Percentiles rank a stretch among this genome's conserved stretches.
phyloP scores from a whole-genome alignment of 352 stramenopile genomes.

The Elongisporangium undulatum region DNA sequence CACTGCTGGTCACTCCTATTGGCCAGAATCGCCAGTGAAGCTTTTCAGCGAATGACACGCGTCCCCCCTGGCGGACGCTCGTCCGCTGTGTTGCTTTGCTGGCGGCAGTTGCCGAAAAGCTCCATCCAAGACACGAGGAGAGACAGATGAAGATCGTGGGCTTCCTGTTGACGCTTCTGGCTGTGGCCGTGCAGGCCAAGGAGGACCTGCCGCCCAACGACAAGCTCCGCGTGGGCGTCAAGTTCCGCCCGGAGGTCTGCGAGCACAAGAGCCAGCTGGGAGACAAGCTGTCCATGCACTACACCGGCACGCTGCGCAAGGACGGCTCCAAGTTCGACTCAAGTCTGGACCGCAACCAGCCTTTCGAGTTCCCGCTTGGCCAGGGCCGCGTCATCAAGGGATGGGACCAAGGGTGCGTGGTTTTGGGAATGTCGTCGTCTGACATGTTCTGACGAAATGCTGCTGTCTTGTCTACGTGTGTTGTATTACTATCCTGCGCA shows the following conservation, averaged over 20 bases:
- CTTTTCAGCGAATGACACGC: conserved; percentile 36
- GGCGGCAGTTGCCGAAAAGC: conserved; percentile 7
- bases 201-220: conserved; percentile 65
- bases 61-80: conserved; percentile 14
- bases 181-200: conserved; percentile 42
- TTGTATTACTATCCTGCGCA: conserved; percentile 14
- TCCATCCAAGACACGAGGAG: not conserved
- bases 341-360: conserved; percentile 90
- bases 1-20: conserved; percentile 9
- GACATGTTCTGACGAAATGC: not conserved
- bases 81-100: conserved; percentile 6
- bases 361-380: conserved; percentile 95
- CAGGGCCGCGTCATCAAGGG: conserved; percentile 93
- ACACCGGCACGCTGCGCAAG: conserved; percentile 94
- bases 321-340: conserved; percentile 98
- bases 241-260: conserved; percentile 68
- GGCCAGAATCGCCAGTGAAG: conserved; percentile 2
- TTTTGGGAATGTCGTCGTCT: conserved; percentile 2
- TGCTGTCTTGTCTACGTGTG: conserved; percentile 5
- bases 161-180: conserved; percentile 29
- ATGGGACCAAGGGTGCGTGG: conserved; percentile 79
- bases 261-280: conserved; percentile 69
- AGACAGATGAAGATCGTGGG: conserved; percentile 52
- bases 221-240: conserved; percentile 74
- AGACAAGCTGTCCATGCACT: conserved; percentile 93